These are phyloP conservation scores for Gnomoniopsis smithogilvyi DNA, from an alignment of 2,329 filamentous ascomycete genomes.

Conservation along the genomic window DNA sequence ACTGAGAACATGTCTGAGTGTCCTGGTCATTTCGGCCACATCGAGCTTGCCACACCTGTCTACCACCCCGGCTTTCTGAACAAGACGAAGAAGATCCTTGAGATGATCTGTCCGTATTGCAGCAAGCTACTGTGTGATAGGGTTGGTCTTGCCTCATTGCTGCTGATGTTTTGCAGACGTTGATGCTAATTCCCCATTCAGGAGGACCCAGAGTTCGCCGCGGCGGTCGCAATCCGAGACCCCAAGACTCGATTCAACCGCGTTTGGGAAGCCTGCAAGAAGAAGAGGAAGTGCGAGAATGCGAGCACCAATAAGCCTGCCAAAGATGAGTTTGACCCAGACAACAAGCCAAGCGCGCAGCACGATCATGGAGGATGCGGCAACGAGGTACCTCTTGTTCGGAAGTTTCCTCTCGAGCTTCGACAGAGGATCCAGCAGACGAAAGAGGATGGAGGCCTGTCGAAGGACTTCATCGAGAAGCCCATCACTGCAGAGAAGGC, in stretches of 20 bases:
- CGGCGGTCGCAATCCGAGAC: conserved; percentile 81
- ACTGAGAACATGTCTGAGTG: conserved; percentile 94
- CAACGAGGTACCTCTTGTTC: conserved; percentile 83
- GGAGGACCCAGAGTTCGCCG: conserved; percentile 79
- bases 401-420: conserved; percentile 81
- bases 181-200: conserved; percentile 55
- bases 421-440: conserved; percentile 36
- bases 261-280: conserved; percentile 90
- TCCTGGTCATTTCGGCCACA: conserved; percentile 97
- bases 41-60: conserved; percentile 93
- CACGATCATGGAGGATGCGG: conserved; percentile 86
- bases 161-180: conserved; percentile 38
- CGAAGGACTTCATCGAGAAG: conserved; percentile 8
- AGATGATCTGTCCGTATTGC: conserved; percentile 99
- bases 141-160: conserved; percentile 69
- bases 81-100: conserved; percentile 98
- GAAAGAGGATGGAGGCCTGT: conserved; percentile 62
- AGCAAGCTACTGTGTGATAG: conserved; percentile 96
- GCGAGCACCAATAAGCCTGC: conserved; percentile 66
- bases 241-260: conserved; percentile 92
- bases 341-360: conserved; percentile 51
- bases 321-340: conserved; percentile 64
- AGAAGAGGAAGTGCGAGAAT: conserved; percentile 79
- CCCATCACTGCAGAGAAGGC: conserved; percentile 78
- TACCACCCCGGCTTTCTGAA: conserved; percentile 95